Evolutionary conservation across 2,329 filamentous ascomycete species (phyloP).

Genomic region (Scedosporium dehoogii): DNA sequence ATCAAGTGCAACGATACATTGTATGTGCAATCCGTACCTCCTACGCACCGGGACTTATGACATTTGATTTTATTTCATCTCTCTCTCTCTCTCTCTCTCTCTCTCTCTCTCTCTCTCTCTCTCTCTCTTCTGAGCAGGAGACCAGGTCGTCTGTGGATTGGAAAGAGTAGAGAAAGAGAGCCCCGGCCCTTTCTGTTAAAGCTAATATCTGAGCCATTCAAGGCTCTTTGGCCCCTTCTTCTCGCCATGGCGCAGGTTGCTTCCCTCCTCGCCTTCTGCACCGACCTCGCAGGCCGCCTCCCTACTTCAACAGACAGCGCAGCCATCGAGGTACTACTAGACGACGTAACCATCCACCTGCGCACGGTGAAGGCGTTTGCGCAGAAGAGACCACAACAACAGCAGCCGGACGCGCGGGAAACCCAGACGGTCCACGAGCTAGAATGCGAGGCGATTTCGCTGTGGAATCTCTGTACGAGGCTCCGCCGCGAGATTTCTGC

Average conservation of each 20-base stretch:
- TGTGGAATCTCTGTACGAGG: constrained; percentile 60
- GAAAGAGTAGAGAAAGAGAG: neutral
- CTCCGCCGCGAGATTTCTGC: constrained; percentile 21
- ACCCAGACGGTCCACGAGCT: constrained; percentile 26
- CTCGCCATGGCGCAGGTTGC: neutral
- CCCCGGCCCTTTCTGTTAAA: no score
- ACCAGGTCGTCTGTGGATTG: neutral
- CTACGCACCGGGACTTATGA: no score
- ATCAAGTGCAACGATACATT: no score
- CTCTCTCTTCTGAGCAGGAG: neutral
- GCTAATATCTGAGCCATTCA: neutral
- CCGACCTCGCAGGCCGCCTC: constrained; percentile 7
- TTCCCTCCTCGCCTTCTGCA: constrained; percentile 7
- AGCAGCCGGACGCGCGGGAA: constrained; percentile 2
- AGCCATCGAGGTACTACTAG: constrained; percentile 16
- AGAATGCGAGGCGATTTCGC: constrained; percentile 43
- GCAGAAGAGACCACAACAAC: neutral
- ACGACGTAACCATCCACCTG: constrained; percentile 19
- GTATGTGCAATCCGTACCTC: no score
- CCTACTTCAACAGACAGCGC: constrained; percentile 11
- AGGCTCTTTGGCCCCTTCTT: neutral
- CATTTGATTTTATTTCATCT: neutral
- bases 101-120: neutral
- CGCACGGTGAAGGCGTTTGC: constrained; percentile 12
- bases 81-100: neutral